phyloP scores from a whole-genome alignment of 805 yeast species.

The Barnettozyma siamensis region DNA sequence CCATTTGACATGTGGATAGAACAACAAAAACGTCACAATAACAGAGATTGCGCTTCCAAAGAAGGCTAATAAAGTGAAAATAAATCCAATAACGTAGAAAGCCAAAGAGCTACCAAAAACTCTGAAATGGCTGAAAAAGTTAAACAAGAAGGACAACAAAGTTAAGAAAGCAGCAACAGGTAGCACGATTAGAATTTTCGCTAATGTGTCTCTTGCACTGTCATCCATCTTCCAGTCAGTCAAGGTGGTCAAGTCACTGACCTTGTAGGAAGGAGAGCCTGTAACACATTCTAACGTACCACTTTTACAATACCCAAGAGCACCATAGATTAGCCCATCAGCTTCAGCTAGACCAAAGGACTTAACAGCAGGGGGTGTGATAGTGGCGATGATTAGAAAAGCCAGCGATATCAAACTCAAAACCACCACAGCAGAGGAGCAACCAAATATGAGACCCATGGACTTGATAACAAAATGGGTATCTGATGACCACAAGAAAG shows the following conservation, averaged over 20 bases:
- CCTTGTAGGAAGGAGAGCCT: slow-evolving; percentile 35
- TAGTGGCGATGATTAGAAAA: slow-evolving; percentile 52
- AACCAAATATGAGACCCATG: slow-evolving; percentile 25
- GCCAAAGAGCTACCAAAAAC: slow-evolving; percentile 22
- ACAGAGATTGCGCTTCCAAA: slow-evolving; percentile 49
- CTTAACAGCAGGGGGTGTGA: slow-evolving; percentile 54
- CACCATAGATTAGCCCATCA: slow-evolving; percentile 46
- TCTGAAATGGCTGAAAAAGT: slow-evolving; percentile 29
- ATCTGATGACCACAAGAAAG: too few species aligned
- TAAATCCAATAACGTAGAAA: slow-evolving; percentile 38
- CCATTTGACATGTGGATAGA: slow-evolving; percentile 64
- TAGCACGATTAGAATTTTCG: slow-evolving; percentile 48
- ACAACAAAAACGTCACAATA: slow-evolving; percentile 49
- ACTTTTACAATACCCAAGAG: slow-evolving; percentile 56
- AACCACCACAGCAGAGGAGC: slow-evolving; percentile 36
- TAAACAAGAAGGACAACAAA: slow-evolving; percentile 37
- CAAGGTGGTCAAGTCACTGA: slow-evolving; percentile 27
- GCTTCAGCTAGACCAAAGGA: slow-evolving; percentile 46
- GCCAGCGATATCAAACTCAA: slow-evolving; percentile 52
- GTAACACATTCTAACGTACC: slow-evolving; percentile 35
- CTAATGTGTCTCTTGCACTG: slow-evolving; percentile 44
- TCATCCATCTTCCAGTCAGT: slow-evolving; percentile 45
- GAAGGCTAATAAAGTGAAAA: slow-evolving; percentile 45
- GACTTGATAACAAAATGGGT: too few species aligned
- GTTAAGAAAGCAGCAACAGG: slow-evolving; percentile 67